These are phyloP conservation scores for Plantago major DNA, from an alignment of 257 asterid species.

Conservation along the genomic window DNA sequence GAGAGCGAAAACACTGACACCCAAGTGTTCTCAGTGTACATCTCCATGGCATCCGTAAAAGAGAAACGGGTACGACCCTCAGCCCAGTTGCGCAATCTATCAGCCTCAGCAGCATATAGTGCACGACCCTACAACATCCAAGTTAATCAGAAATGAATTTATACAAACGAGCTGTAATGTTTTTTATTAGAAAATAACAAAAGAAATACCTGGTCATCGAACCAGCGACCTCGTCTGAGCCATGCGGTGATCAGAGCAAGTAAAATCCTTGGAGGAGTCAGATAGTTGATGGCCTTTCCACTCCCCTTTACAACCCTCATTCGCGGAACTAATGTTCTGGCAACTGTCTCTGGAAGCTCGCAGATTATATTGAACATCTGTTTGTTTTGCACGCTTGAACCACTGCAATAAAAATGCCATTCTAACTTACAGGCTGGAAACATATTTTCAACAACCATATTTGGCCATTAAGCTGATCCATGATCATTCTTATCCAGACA, in stretches of 20 bases:
- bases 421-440: background rate
- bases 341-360: constrained; percentile 98
- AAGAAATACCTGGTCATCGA: constrained; percentile 72
- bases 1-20: constrained; percentile 91
- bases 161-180: background rate
- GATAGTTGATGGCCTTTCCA: constrained; percentile 84
- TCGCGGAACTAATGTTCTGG: constrained; percentile 88
- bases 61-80: constrained; percentile 88
- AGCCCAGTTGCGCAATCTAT: constrained; percentile 95
- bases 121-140: constrained; percentile 73
- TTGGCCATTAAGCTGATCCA: background rate
- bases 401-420: constrained; percentile 49
- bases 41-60: constrained; percentile 95
- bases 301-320: constrained; percentile 98
- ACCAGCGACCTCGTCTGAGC: constrained; percentile 97
- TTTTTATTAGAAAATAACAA: background rate
- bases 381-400: constrained; percentile 80
- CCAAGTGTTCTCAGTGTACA: constrained; percentile 96
- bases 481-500: background rate
- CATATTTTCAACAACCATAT: constrained; percentile 3
- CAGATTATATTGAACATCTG: constrained; percentile 97
- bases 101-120: constrained; percentile 94
- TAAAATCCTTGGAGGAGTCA: constrained; percentile 96
- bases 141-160: background rate
- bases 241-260: constrained; percentile 94